Evolutionary conservation across 306 rosid species (phyloP), one percentile per base, ranked within the genome.

Genomic region (Oemleria cerasiformis): DNA sequence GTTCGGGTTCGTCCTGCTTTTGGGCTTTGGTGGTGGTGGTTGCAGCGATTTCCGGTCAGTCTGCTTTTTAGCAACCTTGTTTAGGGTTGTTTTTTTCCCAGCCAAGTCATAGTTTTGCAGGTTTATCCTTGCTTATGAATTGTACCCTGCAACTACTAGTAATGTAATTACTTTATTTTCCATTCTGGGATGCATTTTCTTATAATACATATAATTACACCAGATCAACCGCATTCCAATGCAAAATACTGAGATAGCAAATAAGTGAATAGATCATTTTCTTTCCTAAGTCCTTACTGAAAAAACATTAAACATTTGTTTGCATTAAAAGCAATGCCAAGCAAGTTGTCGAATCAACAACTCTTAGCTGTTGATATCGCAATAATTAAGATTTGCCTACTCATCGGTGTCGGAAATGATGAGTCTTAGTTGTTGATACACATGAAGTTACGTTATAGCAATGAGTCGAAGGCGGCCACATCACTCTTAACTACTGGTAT

Each of bases 11-110:
- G 64, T 54, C 65, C n/a, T 40, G 30, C 64, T 14, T 70, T 55
- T 40, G 5, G 54, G 49, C 64, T 42, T 55, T 70, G 64, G 40
- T 69, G 72, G 61, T 36, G 61, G 72, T 60, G 55, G 49, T 51
- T 15, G 53, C 53, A 48, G 53, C 53, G 73, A 55, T 53, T 1
- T 20, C 23, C 20, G 5, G 50, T 68, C 40, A 17, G 0, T 70
- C 65, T 6, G 74, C 55, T 54, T 7, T 54, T 7, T 70, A 25
- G 43, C 74, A 70, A 30, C 43, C 65, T 70, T 56, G 65, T 70
- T 70, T 42, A 5, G 25, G 56, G 51, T 36, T 21, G 41, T 70
- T 5, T 34, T 39, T 70, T 70, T 41, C 42, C 73, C 75, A 43
- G 10, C 75, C 15, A 71, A 30, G 75, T 71, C 45, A 40, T 57